Conservation (phyloP, 768 basidiomycete species). For the Mycena amicta region DNA sequence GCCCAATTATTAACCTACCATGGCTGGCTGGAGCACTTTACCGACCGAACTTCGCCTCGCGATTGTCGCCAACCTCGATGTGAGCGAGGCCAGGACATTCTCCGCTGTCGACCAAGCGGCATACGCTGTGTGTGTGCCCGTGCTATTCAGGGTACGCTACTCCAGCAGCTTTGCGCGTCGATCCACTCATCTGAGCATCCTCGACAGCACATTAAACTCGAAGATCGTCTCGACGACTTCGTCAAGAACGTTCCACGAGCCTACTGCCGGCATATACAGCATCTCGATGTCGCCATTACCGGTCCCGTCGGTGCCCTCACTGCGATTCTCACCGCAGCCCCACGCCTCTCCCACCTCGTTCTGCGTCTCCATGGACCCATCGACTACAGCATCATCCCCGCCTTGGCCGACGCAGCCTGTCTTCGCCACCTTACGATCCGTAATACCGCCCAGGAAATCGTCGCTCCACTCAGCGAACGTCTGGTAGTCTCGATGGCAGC, state of each 20-base stretch:
- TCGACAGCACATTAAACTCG: slow-evolving; percentile 53
- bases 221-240: slow-evolving; percentile 53
- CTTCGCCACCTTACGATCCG: slow-evolving; percentile 50
- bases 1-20: too few relatives aligned
- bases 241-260: slow-evolving; percentile 55
- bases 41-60: slow-evolving; percentile 69
- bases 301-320: slow-evolving; percentile 45
- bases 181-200: slow-evolving; percentile 19
- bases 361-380: slow-evolving; percentile 53
- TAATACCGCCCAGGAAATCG: slow-evolving; percentile 45
- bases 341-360: slow-evolving; percentile 49
- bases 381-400: slow-evolving; percentile 49
- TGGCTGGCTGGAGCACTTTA: slow-evolving; percentile 53
- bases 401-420: slow-evolving; percentile 46
- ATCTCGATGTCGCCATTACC: slow-evolving; percentile 51
- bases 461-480: slow-evolving; percentile 60
- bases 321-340: slow-evolving; percentile 50
- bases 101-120: slow-evolving; percentile 51
- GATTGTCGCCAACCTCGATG: slow-evolving; percentile 52
- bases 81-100: slow-evolving; percentile 47
- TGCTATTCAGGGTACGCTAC: slow-evolving; percentile 56
- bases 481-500: slow-evolving; percentile 71
- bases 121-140: slow-evolving; percentile 58
- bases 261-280: slow-evolving; percentile 55
- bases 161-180: slow-evolving; percentile 3